Evolutionary conservation across 169 alveolate genomes (phyloP).

Genomic region (Perkinsus olseni): DNA sequence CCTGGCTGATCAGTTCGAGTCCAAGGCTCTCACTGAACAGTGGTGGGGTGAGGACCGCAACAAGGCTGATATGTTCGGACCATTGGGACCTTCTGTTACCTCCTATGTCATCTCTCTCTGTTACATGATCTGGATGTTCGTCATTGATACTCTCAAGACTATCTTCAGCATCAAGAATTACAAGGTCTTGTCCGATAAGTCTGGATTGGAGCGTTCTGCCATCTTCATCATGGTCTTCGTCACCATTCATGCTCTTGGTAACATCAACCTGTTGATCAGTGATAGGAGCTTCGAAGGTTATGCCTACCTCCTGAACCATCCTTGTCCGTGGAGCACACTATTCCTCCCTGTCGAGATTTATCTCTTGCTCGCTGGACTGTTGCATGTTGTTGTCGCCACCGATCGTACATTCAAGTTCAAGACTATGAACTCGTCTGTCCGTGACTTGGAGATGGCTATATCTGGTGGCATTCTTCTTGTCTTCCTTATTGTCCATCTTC

Average conservation of each 20-base stretch:
- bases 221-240: slow-evolving; percentile 27
- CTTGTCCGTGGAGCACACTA: too few relatives aligned
- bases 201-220: slow-evolving; percentile 30
- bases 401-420: slow-evolving; percentile 18
- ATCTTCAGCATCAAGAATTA: slow-evolving; percentile 18
- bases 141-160: slow-evolving; percentile 19
- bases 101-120: not conserved
- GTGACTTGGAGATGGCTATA: slow-evolving; percentile 5
- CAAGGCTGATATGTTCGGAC: not conserved
- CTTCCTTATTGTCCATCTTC: slow-evolving; percentile 21
- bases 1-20: too few relatives aligned
- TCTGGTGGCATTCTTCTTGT: slow-evolving; percentile 14
- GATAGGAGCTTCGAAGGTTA: not conserved
- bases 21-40: too few relatives aligned
- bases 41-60: too few relatives aligned
- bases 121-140: not conserved
- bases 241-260: slow-evolving; percentile 30
- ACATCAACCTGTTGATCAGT: slow-evolving; percentile 22
- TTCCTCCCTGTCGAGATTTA: slow-evolving; percentile 11
- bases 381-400: slow-evolving; percentile 18
- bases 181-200: slow-evolving; percentile 26
- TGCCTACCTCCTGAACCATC: not conserved
- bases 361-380: slow-evolving; percentile 10
- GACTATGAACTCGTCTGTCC: not conserved
- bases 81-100: not conserved